A percentile compares a stretch with the other conserved stretches of the same genome.
Conservation (phyloP, 768 basidiomycete genomes). For the Naematelia encephala region DNA sequence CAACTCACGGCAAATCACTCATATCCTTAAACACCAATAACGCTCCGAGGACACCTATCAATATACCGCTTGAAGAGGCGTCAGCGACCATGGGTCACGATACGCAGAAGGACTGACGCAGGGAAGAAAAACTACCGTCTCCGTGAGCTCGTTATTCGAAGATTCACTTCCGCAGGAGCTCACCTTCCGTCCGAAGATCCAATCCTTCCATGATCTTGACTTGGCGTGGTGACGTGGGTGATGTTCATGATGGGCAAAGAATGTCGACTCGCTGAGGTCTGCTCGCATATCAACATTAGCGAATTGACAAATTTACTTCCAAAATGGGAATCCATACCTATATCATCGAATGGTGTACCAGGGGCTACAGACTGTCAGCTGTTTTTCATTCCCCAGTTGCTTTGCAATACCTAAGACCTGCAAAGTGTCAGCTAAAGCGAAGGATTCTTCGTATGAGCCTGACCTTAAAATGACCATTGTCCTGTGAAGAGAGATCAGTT, state of each 20-base stretch:
- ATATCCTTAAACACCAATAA: slow-evolving; percentile 29
- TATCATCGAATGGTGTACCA: slow-evolving; percentile 48
- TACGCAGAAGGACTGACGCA: slow-evolving; percentile 17
- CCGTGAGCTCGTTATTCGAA: background rate
- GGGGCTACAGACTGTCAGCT: slow-evolving; percentile 34
- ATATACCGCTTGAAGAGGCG: slow-evolving; percentile 28
- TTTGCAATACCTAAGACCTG: background rate
- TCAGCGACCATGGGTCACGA: background rate
- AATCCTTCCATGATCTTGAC: slow-evolving; percentile 31
- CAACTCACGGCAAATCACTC: slow-evolving; percentile 31
- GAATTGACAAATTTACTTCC: background rate
- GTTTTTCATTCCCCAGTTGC: background rate
- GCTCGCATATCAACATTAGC: background rate
- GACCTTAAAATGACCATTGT: slow-evolving; percentile 34
- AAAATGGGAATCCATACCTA: slow-evolving; percentile 20
- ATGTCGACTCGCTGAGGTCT: slow-evolving; percentile 37
- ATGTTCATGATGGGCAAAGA: slow-evolving; percentile 17
- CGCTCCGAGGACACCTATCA: slow-evolving; percentile 29
- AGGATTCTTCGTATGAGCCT: background rate
- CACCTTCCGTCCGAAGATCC: slow-evolving; percentile 46
- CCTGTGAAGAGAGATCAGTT: slow-evolving; percentile 17
- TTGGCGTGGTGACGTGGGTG: slow-evolving; percentile 13
- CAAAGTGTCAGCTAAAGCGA: slow-evolving; percentile 2
- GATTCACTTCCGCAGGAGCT: slow-evolving; percentile 15
- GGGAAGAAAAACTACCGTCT: slow-evolving; percentile 40